phyloP scores from a whole-genome alignment of 1,139 yeast genomes.

The Ogataea hybrid region DNA sequence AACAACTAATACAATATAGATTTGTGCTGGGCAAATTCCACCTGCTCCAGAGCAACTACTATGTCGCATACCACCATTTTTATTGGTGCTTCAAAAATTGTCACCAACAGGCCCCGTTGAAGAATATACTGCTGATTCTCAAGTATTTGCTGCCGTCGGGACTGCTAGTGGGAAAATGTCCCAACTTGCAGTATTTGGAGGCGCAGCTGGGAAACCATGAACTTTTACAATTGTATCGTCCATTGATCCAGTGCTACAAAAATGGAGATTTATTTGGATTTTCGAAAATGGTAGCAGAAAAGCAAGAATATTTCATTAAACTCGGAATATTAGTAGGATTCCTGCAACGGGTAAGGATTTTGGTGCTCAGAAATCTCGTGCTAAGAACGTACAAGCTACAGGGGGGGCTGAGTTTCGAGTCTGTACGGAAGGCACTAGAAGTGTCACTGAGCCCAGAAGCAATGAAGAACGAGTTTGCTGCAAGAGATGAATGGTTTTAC shows the following conservation, averaged over 20 bases:
- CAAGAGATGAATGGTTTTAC: conserved; percentile 19
- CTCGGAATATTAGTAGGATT: conserved; percentile 39
- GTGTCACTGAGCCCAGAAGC: conserved; percentile 17
- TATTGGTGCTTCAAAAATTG: conserved; percentile 58
- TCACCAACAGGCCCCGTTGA: conserved; percentile 30
- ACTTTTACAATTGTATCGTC: conserved; percentile 38
- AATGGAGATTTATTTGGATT: conserved; percentile 43
- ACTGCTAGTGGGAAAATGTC: conserved; percentile 50
- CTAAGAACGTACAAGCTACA: conserved; percentile 27
- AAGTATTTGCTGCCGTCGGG: conserved; percentile 57
- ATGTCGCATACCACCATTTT: conserved; percentile 56
- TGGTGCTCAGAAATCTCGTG: conserved; percentile 48
- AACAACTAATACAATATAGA: conserved; percentile 64
- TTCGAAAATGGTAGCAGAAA: conserved; percentile 32
- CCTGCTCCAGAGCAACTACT: conserved; percentile 56
- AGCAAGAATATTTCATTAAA: conserved; percentile 39
- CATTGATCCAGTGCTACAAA: conserved; percentile 36
- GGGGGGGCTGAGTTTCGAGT: conserved; percentile 14
- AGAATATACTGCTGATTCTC: conserved; percentile 42
- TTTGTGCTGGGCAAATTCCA: conserved; percentile 67
- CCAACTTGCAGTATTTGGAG: conserved; percentile 36
- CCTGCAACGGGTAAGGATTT: conserved; percentile 40
- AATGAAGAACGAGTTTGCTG: conserved; percentile 8
- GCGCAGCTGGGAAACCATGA: conserved; percentile 17
- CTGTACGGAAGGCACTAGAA: conserved; percentile 19